Percentiles rank a stretch among this genome's conserved stretches.
phyloP scores from a whole-genome alignment of 371 early-diverging fungal genomes.

The Rhizopus stolonifer region DNA sequence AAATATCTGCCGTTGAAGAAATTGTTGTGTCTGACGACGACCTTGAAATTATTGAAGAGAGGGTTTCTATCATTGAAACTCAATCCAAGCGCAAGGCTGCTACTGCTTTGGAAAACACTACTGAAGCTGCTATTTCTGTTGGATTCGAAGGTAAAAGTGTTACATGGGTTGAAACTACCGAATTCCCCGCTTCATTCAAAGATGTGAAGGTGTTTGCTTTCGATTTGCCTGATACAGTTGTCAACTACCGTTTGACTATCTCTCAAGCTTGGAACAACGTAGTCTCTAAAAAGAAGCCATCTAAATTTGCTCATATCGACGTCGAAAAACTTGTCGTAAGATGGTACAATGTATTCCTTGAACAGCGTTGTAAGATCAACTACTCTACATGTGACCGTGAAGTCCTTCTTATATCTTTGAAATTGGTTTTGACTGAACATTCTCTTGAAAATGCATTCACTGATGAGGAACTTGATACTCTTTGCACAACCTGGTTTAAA shows the following conservation, averaged over 20 bases:
- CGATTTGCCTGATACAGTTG: constrained; percentile 37
- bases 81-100: constrained; percentile 27
- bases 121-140: constrained; percentile 27
- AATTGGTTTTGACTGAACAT: constrained; percentile 24
- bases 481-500: constrained; percentile 29
- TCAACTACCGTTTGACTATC: constrained; percentile 32
- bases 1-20: constrained; percentile 23
- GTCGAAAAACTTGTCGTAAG: constrained; percentile 22
- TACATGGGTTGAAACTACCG: constrained; percentile 37
- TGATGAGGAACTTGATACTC: constrained; percentile 23
- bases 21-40: constrained; percentile 14
- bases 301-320: constrained; percentile 21
- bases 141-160: constrained; percentile 44
- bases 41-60: constrained; percentile 16
- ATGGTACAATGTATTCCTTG: constrained; percentile 37
- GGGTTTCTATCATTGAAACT: constrained; percentile 15
- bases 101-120: constrained; percentile 23
- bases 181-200: constrained; percentile 33
- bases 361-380: constrained; percentile 15
- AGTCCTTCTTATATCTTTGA: constrained; percentile 24
- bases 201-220: constrained; percentile 39
- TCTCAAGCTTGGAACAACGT: constrained; percentile 21
- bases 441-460: constrained; percentile 21
- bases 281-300: constrained; percentile 4
- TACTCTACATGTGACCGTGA: constrained; percentile 21